Base-by-base conservation (phyloP, 768 basidiomycete genomes). In the Suillus americanus region DNA sequence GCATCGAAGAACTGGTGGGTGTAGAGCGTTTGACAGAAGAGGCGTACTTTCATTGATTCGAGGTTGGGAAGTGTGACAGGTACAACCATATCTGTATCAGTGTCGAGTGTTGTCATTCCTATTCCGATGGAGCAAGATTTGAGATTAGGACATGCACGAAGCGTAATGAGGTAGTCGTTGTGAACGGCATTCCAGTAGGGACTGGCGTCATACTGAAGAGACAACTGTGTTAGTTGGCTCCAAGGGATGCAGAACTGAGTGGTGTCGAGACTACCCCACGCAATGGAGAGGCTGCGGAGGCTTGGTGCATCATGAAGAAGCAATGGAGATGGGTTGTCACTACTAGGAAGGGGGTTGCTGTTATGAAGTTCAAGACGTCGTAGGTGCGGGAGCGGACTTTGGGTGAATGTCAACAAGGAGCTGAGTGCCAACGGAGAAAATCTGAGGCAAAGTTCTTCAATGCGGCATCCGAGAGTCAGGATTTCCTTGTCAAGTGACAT, bases 401-500 rank as follows among this genome's bases (percentile, higher is more conserved):
- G 74, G 0, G 74, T 68, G 38, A 77, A 75, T 0, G 74, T 75
- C 50, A 74, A 64, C 7, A 75, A 68, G 57, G 45, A 68, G 50
- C 67, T 62, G 61, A 75, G 70, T 37, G 74, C 74, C 18, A 64
- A 66, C 7, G 74, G 37, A 1, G 74, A 68, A 54, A 75, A 69
- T 20, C 68, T 65, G 0, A 75, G 63, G 43, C 64, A 25, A 6
- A 75, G 67, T 0, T 66, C 33, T 61, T 65, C 69, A 20, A 75
- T 35, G 20, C 70, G 72, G 50, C 56, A 62, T n/a, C 63, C 23
- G 56, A 74, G 72, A 14, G 70, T 61, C 37, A 75, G 65, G 30
- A 77, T 68, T 23, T 75, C 74, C 23, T 65, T 73, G 51, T 77
- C 75, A 2, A 77, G 72, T 53, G 62, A 66, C 60, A 77, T 55